These are phyloP conservation scores for Microbotryum saponariae DNA, from an alignment of 1,284 basidiomycete species.

Conservation along the genomic window DNA sequence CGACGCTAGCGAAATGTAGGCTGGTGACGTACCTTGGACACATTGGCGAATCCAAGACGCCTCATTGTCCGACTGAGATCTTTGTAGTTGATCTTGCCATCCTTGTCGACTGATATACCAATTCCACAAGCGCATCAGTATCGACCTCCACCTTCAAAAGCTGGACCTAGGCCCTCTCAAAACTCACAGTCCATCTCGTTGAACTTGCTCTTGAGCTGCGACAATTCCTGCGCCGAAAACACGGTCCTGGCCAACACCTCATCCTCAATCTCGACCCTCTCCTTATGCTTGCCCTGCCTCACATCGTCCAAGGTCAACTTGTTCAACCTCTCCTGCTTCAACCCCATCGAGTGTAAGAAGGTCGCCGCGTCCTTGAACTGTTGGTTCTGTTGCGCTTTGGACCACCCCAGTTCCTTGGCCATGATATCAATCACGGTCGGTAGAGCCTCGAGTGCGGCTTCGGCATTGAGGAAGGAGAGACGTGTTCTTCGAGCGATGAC, in stretches of 20 bases:
- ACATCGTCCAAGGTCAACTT: constrained; percentile 33
- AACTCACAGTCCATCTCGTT: constrained; percentile 16
- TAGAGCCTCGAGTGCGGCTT: constrained; percentile 73
- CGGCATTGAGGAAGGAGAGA: constrained; percentile 85
- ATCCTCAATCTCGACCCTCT: constrained; percentile 14
- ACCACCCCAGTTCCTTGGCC: constrained; percentile 78
- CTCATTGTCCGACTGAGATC: constrained; percentile 17
- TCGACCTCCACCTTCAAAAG: too few relatives aligned
- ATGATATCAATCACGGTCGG: constrained; percentile 87
- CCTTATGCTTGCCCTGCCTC: constrained; percentile 29
- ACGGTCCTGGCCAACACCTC: constrained; percentile 20
- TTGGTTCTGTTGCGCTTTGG: constrained; percentile 49
- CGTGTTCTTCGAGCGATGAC: constrained; percentile 86
- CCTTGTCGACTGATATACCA: constrained; percentile 15
- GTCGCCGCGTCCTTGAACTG: constrained; percentile 52
- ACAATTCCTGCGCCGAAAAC: constrained; percentile 30
- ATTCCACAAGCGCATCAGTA: neutral
- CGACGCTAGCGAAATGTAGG: neutral
- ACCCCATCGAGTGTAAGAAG: constrained; percentile 44
- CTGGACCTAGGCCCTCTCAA: neutral
- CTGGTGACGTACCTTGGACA: constrained; percentile 5
- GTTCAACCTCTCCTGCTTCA: constrained; percentile 17
- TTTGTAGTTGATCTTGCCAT: constrained; percentile 19
- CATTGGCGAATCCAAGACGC: constrained; percentile 14
- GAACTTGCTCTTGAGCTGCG: constrained; percentile 22